A percentile compares a stretch with the other conserved stretches of the same genome.
Conservation (phyloP, 805 yeast genomes). For the Metschnikowia kofuensis region DNA sequence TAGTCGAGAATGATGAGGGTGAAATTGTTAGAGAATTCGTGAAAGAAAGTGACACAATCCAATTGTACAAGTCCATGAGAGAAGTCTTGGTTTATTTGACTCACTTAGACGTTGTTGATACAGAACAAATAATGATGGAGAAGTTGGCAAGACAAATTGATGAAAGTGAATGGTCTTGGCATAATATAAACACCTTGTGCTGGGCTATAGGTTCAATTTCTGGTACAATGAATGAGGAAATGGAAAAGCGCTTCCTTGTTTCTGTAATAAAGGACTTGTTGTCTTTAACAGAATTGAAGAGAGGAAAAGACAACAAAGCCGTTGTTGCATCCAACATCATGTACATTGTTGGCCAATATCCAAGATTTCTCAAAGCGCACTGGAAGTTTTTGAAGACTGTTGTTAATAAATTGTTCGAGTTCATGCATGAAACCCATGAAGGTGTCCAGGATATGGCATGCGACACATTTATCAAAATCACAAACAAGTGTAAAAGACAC, state of each 20-base stretch:
- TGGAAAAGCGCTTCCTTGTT: conserved; percentile 92
- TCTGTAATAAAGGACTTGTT: conserved; percentile 89
- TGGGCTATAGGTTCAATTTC: conserved; percentile 99
- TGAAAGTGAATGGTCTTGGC: conserved; percentile 99
- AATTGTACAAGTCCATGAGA: conserved; percentile 90
- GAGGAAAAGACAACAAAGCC: conserved; percentile 97
- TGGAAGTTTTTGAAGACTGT: conserved; percentile 98
- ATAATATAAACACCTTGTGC: conserved; percentile 91
- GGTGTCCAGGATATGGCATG: conserved; percentile 99
- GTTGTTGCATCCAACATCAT: conserved; percentile 99
- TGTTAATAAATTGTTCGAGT: conserved; percentile 90
- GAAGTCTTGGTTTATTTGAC: conserved; percentile 94
- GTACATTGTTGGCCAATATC: conserved; percentile 99
- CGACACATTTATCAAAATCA: conserved; percentile 95
- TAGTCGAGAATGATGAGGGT: conserved; percentile 98
- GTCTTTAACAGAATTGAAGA: conserved; percentile 89
- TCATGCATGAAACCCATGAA: conserved; percentile 99
- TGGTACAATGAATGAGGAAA: conserved; percentile 97
- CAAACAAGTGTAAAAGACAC: conserved; percentile 91
- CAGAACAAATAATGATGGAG: conserved; percentile 89
- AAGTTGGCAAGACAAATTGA: conserved; percentile 91
- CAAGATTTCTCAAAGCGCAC: conserved; percentile 94
- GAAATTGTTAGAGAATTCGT: conserved; percentile 97
- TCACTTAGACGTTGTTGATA: conserved; percentile 90
- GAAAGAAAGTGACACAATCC: conserved; percentile 95